phyloP scores from a whole-genome alignment of 495 filamentous ascomycete species.

The Amphirosellinia nigrospora region DNA sequence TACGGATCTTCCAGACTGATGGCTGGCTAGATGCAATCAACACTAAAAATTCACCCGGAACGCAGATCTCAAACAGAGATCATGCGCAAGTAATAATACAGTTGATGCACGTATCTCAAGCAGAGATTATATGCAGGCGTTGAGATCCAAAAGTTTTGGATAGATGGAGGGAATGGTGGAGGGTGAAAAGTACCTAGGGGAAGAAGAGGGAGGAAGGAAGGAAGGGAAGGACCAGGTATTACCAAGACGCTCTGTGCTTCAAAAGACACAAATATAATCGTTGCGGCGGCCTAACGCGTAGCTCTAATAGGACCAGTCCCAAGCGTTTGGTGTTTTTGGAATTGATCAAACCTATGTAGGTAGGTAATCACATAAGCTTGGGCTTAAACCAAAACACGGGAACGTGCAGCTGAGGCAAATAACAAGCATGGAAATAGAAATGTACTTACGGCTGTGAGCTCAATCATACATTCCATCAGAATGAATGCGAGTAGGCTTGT shows the following conservation, averaged over 20 bases:
- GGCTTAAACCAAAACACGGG: background rate
- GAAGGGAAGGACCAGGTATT: background rate
- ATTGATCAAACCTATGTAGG: background rate
- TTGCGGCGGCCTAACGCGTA: background rate
- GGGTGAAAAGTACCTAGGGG: no score
- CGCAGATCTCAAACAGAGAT: background rate
- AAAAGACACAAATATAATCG: background rate
- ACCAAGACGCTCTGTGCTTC: background rate
- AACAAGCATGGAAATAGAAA: background rate
- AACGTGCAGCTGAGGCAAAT: background rate
- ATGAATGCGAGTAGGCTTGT: background rate
- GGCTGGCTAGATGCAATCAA: background rate
- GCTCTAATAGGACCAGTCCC: no score
- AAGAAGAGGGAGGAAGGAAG: background rate
- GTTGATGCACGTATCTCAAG: background rate
- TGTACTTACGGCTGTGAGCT: background rate
- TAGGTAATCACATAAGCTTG: background rate
- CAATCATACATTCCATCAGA: background rate
- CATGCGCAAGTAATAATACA: background rate
- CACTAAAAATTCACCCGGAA: background rate
- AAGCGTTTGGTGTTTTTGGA: background rate
- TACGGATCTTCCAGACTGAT: background rate
- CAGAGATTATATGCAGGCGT: background rate
- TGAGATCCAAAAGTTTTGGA: background rate
- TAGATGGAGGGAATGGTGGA: background rate